phyloP scores from a whole-genome alignment of 192 early-diverging fungal genomes.

The Cladochytrium replicatum region DNA sequence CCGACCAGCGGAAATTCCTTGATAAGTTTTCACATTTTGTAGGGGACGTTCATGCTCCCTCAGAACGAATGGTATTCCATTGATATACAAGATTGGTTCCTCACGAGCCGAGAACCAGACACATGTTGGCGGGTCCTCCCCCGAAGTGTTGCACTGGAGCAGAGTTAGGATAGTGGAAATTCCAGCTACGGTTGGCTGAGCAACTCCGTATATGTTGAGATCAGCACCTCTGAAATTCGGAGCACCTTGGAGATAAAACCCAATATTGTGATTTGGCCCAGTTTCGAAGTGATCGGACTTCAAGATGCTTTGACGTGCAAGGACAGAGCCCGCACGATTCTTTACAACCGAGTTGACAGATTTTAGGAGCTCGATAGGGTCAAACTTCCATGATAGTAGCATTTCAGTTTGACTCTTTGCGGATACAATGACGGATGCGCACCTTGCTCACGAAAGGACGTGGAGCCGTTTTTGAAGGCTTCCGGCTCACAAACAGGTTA shows the following conservation, averaged over 20 bases:
- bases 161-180: conserved; percentile 44
- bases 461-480: no score
- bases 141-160: conserved; percentile 38
- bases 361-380: conserved; percentile 24
- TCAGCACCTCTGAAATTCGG: conserved; percentile 56
- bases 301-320: conserved; percentile 40
- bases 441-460: no score
- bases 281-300: conserved; percentile 50
- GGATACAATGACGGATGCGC: no score
- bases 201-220: conserved; percentile 51
- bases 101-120: conserved; percentile 34
- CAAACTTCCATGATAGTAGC: no score
- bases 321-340: conserved; percentile 40
- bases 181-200: conserved; percentile 49
- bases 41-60: conserved; percentile 42
- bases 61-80: conserved; percentile 50
- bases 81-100: conserved; percentile 47
- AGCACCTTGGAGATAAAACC: conserved; percentile 53
- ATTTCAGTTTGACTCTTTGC: no score
- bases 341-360: conserved; percentile 34
- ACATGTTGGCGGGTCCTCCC: background rate
- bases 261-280: conserved; percentile 29
- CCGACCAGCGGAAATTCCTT: conserved; percentile 44
- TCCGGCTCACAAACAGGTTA: no score
- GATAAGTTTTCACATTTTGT: conserved; percentile 39